Evolutionary conservation across 2,329 filamentous ascomycete species (phyloP), one percentile per base, ranked within the genome.

Genomic region (Neonectria faginata): DNA sequence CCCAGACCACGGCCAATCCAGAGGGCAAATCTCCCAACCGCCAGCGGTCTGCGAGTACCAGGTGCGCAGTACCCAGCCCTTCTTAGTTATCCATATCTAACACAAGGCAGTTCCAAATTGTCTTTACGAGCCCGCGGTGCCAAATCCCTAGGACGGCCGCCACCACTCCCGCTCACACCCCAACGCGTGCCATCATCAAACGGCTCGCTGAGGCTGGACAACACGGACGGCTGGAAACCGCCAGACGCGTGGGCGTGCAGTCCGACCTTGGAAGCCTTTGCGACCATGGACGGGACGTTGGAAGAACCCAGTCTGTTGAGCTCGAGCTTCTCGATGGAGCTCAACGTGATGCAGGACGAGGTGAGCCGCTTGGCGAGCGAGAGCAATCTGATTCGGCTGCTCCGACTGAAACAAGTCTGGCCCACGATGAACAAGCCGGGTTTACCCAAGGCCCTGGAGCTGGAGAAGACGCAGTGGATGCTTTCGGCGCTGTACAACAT

Each of bases 381-480:
- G 2, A 70, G 69, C 1, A 74, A 75, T 2, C 68, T 73, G 14
- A 64, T 85, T 29, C 81, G 89, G 48, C 78, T 90, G 5, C 79
- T 83, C 31, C 83, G 87, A 3, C 79, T 91, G 39, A 86, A 84
- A 31, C 83, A 67, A 12, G 62, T 73, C 5, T 72, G 67, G 71
- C 61, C 33, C 14, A 60, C 63, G 2, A 62, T 57, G 1, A n/a
- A 42, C 64, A 14, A 67, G 57, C 2, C 55, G 36, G 16, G 16
- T 63, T 3, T 61, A 64, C 2, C 29, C 42, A 2, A 65, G 66
- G 55, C n/a, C 2, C 70, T 86, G 3, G 85, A 86, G 62, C 78
- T 86, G 52, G 84, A 86, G 66, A 86, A 86, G 72, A 86, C 87
- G 70, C 66, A 66, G 25, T 90, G 88, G 88, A 85, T 93, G 79